A percentile compares a stretch with the other conserved stretches of the same genome.
phyloP scores from a whole-genome alignment of 2,329 filamentous ascomycete genomes.

The Penicillium italicum region DNA sequence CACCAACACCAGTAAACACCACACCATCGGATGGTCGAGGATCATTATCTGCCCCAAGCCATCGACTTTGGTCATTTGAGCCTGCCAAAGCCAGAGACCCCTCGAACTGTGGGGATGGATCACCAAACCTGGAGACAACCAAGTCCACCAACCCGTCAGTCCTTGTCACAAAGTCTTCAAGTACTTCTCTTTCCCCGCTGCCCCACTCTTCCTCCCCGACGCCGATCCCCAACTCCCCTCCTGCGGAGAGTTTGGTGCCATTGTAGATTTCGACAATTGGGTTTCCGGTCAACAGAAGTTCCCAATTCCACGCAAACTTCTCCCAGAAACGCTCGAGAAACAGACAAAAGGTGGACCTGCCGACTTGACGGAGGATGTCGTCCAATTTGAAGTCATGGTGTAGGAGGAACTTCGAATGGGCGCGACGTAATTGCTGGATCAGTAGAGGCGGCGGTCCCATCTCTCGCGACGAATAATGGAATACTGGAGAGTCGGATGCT shows the following conservation, averaged over 20 bases:
- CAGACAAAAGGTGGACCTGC: slow-evolving; percentile 65
- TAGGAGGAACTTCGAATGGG: slow-evolving; percentile 78
- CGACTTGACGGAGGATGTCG: slow-evolving; percentile 62
- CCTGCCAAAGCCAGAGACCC: slow-evolving; percentile 16
- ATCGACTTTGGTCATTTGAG: slow-evolving; percentile 45
- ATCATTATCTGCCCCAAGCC: slow-evolving; percentile 70
- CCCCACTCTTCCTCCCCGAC: slow-evolving; percentile 95
- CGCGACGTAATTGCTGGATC: slow-evolving; percentile 74
- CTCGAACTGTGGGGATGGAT: slow-evolving; percentile 40
- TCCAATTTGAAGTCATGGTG: slow-evolving; percentile 77
- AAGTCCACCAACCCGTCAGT: slow-evolving; percentile 85
- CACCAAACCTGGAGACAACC: slow-evolving; percentile 80
- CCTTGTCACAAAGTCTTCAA: slow-evolving; percentile 78
- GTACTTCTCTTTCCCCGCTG: slow-evolving; percentile 85
- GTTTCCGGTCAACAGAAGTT: slow-evolving; percentile 85
- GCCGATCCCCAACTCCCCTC: slow-evolving; percentile 86
- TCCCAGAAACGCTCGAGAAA: slow-evolving; percentile 80
- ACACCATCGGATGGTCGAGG: slow-evolving; percentile 73
- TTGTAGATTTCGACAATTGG: slow-evolving; percentile 75
- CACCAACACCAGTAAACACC: slow-evolving; percentile 77
- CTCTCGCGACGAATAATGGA: slow-evolving; percentile 86
- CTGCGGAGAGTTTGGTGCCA: slow-evolving; percentile 81
- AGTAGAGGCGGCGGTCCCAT: slow-evolving; percentile 78
- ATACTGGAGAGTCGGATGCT: slow-evolving; percentile 43
- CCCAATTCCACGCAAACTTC: slow-evolving; percentile 66